These are phyloP conservation scores for Solanum raphanifolium DNA, from an alignment of 257 asterid species.

Conservation along the genomic window DNA sequence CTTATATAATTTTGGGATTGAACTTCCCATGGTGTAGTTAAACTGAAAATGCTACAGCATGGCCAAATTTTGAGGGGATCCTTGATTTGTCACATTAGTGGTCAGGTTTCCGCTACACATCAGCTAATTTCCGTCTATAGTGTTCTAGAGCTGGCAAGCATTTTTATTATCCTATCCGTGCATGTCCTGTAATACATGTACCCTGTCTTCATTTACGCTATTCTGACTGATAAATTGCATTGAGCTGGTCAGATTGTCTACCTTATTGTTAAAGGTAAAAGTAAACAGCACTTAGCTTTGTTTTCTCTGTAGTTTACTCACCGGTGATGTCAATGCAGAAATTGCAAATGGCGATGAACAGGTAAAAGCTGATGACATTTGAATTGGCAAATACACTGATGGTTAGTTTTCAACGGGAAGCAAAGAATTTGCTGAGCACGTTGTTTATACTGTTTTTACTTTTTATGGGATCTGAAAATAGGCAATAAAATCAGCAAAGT, in stretches of 20 bases:
- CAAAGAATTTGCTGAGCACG: conserved; percentile 77
- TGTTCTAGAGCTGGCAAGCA: not conserved
- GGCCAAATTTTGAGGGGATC: not conserved
- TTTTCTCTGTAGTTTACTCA: not conserved
- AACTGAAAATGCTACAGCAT: not conserved
- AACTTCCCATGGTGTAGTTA: not conserved
- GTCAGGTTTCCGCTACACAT: not conserved
- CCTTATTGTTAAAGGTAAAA: not conserved
- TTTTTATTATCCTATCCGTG: not conserved
- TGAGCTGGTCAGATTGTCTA: not conserved
- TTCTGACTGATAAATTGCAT: not conserved
- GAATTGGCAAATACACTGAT: not conserved
- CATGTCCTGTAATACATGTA: not conserved
- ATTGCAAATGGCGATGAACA: conserved; percentile 70
- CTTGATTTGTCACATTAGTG: not conserved
- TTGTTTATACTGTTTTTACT: conserved; percentile 79
- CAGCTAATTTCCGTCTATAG: not conserved
- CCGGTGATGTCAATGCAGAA: conserved; percentile 27
- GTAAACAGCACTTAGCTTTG: not conserved
- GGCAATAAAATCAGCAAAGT: conserved; percentile 26
- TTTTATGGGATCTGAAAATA: conserved; percentile 84
- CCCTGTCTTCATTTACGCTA: not conserved
- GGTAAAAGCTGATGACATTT: conserved; percentile 69
- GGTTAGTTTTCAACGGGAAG: conserved; percentile 59
- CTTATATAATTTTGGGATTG: not conserved